These are phyloP conservation scores for Xylariaceae sp. DNA, from an alignment of 2,329 filamentous ascomycete species.

Conservation along the genomic window DNA sequence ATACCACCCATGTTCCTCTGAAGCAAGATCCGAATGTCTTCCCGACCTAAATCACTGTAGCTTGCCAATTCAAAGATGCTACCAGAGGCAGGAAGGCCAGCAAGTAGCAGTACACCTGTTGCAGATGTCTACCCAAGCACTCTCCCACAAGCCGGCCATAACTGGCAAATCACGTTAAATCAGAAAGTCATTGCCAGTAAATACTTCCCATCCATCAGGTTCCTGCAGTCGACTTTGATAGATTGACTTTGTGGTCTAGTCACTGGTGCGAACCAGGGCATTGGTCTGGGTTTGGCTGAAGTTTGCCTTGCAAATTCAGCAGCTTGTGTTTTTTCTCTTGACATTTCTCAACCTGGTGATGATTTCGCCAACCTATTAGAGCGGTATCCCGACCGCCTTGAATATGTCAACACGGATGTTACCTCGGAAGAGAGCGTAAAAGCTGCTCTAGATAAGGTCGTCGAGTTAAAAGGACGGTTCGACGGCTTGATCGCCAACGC, in stretches of 20 bases:
- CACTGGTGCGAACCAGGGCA: slow-evolving; percentile 42
- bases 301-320: slow-evolving; percentile 43
- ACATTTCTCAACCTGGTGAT: slow-evolving; percentile 36
- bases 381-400: slow-evolving; percentile 38
- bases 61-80: slow-evolving; percentile 1
- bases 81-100: neutral
- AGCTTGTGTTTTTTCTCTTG: slow-evolving; percentile 37
- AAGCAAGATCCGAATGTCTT: too few relatives aligned
- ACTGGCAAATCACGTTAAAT: slow-evolving; percentile 34
- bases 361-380: slow-evolving; percentile 37
- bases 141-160: slow-evolving; percentile 30
- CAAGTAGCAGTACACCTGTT: neutral
- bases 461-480: slow-evolving; percentile 35
- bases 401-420: slow-evolving; percentile 44
- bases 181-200: slow-evolving; percentile 38
- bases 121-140: slow-evolving; percentile 28
- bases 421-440: slow-evolving; percentile 39
- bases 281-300: slow-evolving; percentile 44
- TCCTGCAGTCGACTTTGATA: neutral
- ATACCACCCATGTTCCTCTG: too few relatives aligned
- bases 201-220: slow-evolving; percentile 9
- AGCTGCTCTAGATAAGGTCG: slow-evolving; percentile 38
- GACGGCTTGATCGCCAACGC: slow-evolving; percentile 41
- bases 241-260: slow-evolving; percentile 18
- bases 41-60: neutral